A percentile compares a stretch with the other conserved stretches of the same genome.
Evolutionary conservation across 2,329 filamentous ascomycete genomes (phyloP).

Genomic region (Fusarium keratoplasticum): DNA sequence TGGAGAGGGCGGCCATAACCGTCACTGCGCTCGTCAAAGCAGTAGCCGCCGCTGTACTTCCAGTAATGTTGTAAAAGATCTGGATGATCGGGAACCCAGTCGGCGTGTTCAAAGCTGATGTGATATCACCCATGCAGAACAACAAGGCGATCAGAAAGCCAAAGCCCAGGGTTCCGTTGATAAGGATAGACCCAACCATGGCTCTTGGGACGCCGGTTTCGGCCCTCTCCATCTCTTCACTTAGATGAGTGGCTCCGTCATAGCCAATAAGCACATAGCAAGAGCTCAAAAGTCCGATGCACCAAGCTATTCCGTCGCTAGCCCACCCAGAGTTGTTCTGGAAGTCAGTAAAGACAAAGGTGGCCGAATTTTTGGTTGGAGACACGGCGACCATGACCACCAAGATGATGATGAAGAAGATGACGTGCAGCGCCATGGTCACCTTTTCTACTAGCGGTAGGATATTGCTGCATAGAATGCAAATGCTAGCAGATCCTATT

Average conservation of each 20-base stretch:
- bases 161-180: slow-evolving; percentile 27
- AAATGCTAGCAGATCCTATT: not conserved
- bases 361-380: slow-evolving; percentile 2
- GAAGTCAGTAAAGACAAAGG: slow-evolving; percentile 9
- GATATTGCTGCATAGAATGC: not conserved
- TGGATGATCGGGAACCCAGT: slow-evolving; percentile 35
- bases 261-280: slow-evolving; percentile 35
- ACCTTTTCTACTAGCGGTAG: slow-evolving; percentile 11
- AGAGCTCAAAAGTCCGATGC: slow-evolving; percentile 33
- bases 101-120: slow-evolving; percentile 3
- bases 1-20: slow-evolving; percentile 21
- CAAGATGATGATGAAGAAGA: slow-evolving; percentile 8
- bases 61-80: slow-evolving; percentile 25
- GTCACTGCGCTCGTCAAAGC: slow-evolving; percentile 19
- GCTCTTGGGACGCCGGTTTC: slow-evolving; percentile 20
- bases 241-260: slow-evolving; percentile 32
- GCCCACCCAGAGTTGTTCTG: slow-evolving; percentile 13
- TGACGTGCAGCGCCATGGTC: slow-evolving; percentile 9
- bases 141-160: slow-evolving; percentile 21
- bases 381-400: not conserved
- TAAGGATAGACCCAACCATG: slow-evolving; percentile 25
- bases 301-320: slow-evolving; percentile 24
- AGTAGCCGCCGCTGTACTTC: not conserved
- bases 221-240: slow-evolving; percentile 32
- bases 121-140: slow-evolving; percentile 30